Evolutionary conservation across 73 alveolate genomes (phyloP), one percentile per base, ranked within the genome.

Genomic region (Uronychia binucleata): DNA sequence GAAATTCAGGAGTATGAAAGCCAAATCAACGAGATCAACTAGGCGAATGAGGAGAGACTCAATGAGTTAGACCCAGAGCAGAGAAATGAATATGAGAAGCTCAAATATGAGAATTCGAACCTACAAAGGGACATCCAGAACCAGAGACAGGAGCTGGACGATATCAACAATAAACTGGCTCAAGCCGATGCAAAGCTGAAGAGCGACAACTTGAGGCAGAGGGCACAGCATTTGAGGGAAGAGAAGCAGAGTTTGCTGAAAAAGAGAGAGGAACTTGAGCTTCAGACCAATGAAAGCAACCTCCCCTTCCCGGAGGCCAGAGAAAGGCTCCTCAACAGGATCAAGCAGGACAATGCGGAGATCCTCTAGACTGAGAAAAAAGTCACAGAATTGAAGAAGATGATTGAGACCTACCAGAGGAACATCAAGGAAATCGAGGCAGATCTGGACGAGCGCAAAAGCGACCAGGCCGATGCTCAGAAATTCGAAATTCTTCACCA

Each of bases 261-360:
- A 76, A 95, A 96, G 88, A 97, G 95, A 89, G 98, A 97, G 85
- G 99, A 97, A 79, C 94, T 97, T 81, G 99, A 97, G 90, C 93
- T 97, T 33, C 96, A 97, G 89, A 93, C 98, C 57, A 96, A 96
- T 92, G 99, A 97, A 83, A 94, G 96, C 57, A 97, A 97, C 83
- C 87, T 97, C 1, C 94, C 98, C 33, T 95, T 97, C 91, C 99
- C 98, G 57, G 99, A 97, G 88, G 98, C 98, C 30, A 94, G 98
- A 90, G 99, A 97, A 75, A 88, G 98, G 83, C 94, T 97, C 67
- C 80, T 94, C 82, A 97, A 96, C 46, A 93, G 97, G 84, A 97
- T 96, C 33, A 97, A 96, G 92, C 97, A 97, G 75, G 99, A 96
- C 88, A 96, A 96, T 74, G 88, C 96, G 31, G 98, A 93, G 87